Base-by-base conservation (phyloP, 2,329 filamentous ascomycete genomes). In the Cercospora sp. region DNA sequence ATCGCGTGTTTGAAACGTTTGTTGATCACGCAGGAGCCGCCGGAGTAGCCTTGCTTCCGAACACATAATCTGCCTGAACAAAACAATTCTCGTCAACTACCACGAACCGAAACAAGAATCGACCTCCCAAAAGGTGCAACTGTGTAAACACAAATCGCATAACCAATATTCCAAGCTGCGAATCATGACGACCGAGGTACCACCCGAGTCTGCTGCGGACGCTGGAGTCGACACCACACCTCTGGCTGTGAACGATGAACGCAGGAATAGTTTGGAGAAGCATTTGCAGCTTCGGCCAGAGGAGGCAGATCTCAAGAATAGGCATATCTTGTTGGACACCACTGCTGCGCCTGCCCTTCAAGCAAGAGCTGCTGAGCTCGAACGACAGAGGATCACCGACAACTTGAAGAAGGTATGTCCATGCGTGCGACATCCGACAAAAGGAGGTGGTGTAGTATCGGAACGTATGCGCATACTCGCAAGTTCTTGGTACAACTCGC, bases 291-390 rank as follows among this genome's bases (percentile, higher is more conserved):
- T 79, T 57, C 79, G 84, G 6, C 84, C 84, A 5, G 82, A 84
- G 23, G 78, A 78, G 13, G 83, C 90, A 76, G 89, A 91, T 69
- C 81, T 91, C 69, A 91, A 90, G 80, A 86, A 90, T 72, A 57
- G 71, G 69, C 87, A 91, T 75, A 91, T 91, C 70, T 79, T 91
- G 62, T 83, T 90, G 4, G 86, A 90, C 74, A 90, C 88, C 2
- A 89, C 83, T 74, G 87, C 88, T 72, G 89, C 89, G 55, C 89
- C 89, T 85, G 84, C 88, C 28, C 82, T 91, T 40, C 89, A 91
- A 80, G 84, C 87, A 16, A 82, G 83, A 65, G 84, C 85, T 62
- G 84, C 85, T 55, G 88, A 90, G 72, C 85, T 91, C 51, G 88
- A 89, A 73, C 86, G 88, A 71, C 88, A 90, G 77, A 83, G 85